These are phyloP conservation scores for Gossypium australe DNA, from an alignment of 345 rosid genomes.

Conservation along the genomic window DNA sequence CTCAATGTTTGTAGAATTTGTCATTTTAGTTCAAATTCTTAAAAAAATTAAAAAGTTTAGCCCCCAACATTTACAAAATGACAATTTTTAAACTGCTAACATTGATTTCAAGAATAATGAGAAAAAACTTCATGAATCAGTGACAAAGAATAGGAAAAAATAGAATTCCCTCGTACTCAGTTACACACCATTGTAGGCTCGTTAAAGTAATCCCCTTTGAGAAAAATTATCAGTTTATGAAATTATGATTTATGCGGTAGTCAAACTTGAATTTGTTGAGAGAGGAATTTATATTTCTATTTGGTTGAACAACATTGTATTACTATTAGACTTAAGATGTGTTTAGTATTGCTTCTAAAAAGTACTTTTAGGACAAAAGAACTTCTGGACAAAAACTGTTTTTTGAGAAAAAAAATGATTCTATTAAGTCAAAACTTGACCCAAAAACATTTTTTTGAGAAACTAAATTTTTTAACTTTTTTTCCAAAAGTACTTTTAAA, in stretches of 20 bases:
- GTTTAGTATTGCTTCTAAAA: too few relatives aligned
- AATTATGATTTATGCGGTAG: slow-evolving; percentile 54
- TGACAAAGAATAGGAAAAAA: background rate
- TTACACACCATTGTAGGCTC: too few relatives aligned
- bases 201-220: slow-evolving; percentile 50
- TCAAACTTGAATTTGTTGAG: slow-evolving; percentile 36
- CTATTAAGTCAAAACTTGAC: accelerated
- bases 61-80: too few relatives aligned
- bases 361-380: accelerated
- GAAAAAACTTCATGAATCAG: background rate
- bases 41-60: too few relatives aligned
- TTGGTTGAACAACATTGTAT: slow-evolving; percentile 31
- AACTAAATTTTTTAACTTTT: too few relatives aligned
- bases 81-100: background rate
- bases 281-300: slow-evolving; percentile 23
- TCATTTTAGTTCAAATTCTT: too few relatives aligned
- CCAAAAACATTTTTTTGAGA: too few relatives aligned
- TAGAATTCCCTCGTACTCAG: background rate
- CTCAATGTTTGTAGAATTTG: too few relatives aligned
- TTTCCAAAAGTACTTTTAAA: too few relatives aligned
- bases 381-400: accelerated
- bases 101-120: background rate
- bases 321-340: slow-evolving; percentile 7
- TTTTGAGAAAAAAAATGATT: too few relatives aligned
- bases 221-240: slow-evolving; percentile 61